phyloP scores from a whole-genome alignment of 768 basidiomycete genomes.

The Tephrocybe rancida region DNA sequence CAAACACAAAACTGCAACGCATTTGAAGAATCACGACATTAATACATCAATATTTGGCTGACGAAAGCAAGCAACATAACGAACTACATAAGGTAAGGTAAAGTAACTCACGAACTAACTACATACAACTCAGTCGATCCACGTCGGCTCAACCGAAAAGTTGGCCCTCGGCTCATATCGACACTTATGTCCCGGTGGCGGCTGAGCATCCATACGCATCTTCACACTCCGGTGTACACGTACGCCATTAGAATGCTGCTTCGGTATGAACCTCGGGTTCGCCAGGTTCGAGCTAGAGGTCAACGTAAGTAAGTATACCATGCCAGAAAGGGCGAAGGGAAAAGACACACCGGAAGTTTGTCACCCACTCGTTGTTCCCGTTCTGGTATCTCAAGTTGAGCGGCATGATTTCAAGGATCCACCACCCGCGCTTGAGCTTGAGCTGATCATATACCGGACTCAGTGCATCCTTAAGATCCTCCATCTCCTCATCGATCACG shows the following conservation, averaged over 20 bases:
- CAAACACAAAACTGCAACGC: no score
- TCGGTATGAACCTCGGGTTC: constrained; percentile 37
- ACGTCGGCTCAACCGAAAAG: constrained; percentile 32
- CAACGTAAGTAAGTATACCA: no score
- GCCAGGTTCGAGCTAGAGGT: constrained; percentile 33
- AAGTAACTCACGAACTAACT: no score
- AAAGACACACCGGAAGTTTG: constrained; percentile 17
- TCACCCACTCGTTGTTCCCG: constrained; percentile 29
- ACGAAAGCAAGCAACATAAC: no score
- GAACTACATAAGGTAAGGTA: no score
- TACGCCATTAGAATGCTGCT: constrained; percentile 35
- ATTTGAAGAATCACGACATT: no score
- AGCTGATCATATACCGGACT: constrained; percentile 56
- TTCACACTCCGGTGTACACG: constrained; percentile 53
- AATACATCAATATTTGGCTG: no score
- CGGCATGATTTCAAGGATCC: constrained; percentile 57
- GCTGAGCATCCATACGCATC: constrained; percentile 53
- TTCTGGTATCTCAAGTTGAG: constrained; percentile 35
- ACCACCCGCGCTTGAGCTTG: constrained; percentile 45
- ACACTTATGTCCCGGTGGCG: constrained; percentile 19
- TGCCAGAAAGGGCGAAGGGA: background rate
- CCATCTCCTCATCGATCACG: constrained; percentile 43
- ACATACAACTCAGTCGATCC: no score
- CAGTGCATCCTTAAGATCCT: constrained; percentile 54
- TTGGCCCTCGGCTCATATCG: constrained; percentile 29